A percentile compares a stretch with the other conserved stretches of the same genome.
phyloP scores from a whole-genome alignment of 495 filamentous ascomycete genomes.

The Staphylotrichum tortipilum region DNA sequence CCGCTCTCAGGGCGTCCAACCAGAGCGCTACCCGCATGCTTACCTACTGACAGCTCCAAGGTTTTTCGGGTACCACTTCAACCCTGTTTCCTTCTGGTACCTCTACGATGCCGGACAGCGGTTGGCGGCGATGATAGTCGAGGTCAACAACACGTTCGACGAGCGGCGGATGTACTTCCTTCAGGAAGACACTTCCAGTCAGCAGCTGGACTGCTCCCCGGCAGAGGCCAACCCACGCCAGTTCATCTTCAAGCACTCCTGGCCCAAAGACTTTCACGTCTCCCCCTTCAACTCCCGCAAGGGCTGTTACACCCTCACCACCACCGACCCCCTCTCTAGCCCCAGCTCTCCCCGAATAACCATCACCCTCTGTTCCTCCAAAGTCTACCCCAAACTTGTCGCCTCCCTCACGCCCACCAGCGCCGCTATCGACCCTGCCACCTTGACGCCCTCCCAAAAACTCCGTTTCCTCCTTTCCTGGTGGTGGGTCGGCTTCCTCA shows the following conservation, averaged over 20 bases:
- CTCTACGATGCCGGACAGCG: constrained; percentile 52
- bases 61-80: constrained; percentile 64
- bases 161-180: constrained; percentile 60
- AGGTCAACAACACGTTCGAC: constrained; percentile 72
- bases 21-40: constrained; percentile 48
- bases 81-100: constrained; percentile 76
- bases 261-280: constrained; percentile 66
- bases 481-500: constrained; percentile 56
- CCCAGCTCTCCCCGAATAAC: constrained; percentile 44
- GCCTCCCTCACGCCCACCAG: constrained; percentile 43
- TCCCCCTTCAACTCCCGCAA: constrained; percentile 64
- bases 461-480: constrained; percentile 44
- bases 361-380: constrained; percentile 49
- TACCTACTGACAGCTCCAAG: constrained; percentile 63
- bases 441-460: constrained; percentile 32
- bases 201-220: too few species aligned
- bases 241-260: constrained; percentile 37
- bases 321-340: constrained; percentile 51
- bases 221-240: constrained; percentile 1
- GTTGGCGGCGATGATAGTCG: constrained; percentile 60
- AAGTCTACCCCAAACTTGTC: constrained; percentile 46
- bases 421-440: constrained; percentile 40
- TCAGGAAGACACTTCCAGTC: too few species aligned
- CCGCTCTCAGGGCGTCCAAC: constrained; percentile 38
- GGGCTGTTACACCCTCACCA: constrained; percentile 48